Evolutionary conservation across 495 filamentous ascomycete species (phyloP).

Genomic region (Lasiosphaeriaceae sp.): DNA sequence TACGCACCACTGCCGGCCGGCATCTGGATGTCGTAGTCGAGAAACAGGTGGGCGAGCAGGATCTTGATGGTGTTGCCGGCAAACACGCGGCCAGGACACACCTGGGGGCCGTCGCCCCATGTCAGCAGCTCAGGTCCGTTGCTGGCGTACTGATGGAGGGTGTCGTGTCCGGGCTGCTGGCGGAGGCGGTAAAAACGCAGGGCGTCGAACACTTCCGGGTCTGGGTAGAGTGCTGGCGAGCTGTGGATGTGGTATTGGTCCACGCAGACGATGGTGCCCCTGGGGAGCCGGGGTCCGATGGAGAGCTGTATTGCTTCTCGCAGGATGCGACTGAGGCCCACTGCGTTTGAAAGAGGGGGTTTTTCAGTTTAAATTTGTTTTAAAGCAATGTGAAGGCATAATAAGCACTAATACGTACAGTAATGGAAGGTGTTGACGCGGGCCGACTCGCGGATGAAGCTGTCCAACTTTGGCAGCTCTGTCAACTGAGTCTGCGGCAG

Average conservation of each 20-base stretch:
- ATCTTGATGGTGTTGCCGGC: conserved; percentile 19
- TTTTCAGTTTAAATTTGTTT: no score
- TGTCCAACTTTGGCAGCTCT: conserved; percentile 11
- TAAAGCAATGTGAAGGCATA: no score
- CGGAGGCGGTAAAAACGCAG: conserved; percentile 35
- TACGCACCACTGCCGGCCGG: conserved; percentile 1
- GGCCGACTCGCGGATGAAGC: conserved; percentile 12
- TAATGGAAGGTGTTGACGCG: conserved; percentile 14
- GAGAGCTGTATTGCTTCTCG: conserved; percentile 4
- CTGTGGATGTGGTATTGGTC: conserved; percentile 9
- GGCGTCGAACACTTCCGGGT: conserved; percentile 33
- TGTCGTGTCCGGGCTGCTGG: conserved; percentile 24
- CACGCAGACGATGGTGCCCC: conserved; percentile 8
- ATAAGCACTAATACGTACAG: not conserved
- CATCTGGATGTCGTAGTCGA: conserved; percentile 11
- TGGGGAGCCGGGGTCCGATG: conserved; percentile 4
- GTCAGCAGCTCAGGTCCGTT: conserved; percentile 15
- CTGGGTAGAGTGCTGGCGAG: not conserved
- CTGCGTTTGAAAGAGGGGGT: no score
- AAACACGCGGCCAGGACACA: conserved; percentile 45
- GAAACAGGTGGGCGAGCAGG: conserved; percentile 6
- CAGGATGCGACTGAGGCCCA: conserved; percentile 7
- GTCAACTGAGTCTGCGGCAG: conserved; percentile 5
- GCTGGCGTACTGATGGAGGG: conserved; percentile 7
- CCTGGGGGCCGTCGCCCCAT: conserved; percentile 33